A percentile compares a stretch with the other conserved stretches of the same genome.
Conservation (phyloP, 805 yeast genomes). For the Cyberlindnera veronae region DNA sequence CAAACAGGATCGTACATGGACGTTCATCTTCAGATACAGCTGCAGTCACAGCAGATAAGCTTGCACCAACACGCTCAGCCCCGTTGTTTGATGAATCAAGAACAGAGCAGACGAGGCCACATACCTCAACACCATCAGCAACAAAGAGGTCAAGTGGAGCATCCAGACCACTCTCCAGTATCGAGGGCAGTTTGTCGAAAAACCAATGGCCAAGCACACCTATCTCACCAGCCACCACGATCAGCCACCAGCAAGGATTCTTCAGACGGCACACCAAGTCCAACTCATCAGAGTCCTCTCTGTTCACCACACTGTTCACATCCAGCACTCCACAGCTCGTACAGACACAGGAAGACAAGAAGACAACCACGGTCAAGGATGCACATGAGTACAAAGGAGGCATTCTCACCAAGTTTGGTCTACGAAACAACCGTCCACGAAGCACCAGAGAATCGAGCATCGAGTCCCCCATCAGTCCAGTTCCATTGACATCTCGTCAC, state of each 20-base stretch:
- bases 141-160: slow-evolving; percentile 3
- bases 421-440: slow-evolving; percentile 15
- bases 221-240: slow-evolving; percentile 33
- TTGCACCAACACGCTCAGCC: slow-evolving; percentile 35
- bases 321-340: slow-evolving; percentile 31
- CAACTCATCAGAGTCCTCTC: slow-evolving; percentile 55
- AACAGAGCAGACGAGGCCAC: slow-evolving; percentile 1
- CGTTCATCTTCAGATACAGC: slow-evolving; percentile 31
- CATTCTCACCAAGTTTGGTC: slow-evolving; percentile 22
- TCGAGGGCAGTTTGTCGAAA: slow-evolving; percentile 30
- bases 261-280: slow-evolving; percentile 64
- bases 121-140: background rate
- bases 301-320: slow-evolving; percentile 36
- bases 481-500: slow-evolving; percentile 1
- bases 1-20: slow-evolving; percentile 10
- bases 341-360: slow-evolving; percentile 19
- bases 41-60: slow-evolving; percentile 15
- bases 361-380: slow-evolving; percentile 3
- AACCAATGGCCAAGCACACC: slow-evolving; percentile 31
- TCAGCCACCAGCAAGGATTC: slow-evolving; percentile 40
- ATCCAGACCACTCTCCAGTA: slow-evolving; percentile 36
- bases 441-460: slow-evolving; percentile 14
- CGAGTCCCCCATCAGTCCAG: slow-evolving; percentile 22
- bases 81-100: slow-evolving; percentile 24
- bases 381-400: slow-evolving; percentile 19